Base-by-base conservation (phyloP, 495 filamentous ascomycete genomes). In the Cladorrhinum samala region DNA sequence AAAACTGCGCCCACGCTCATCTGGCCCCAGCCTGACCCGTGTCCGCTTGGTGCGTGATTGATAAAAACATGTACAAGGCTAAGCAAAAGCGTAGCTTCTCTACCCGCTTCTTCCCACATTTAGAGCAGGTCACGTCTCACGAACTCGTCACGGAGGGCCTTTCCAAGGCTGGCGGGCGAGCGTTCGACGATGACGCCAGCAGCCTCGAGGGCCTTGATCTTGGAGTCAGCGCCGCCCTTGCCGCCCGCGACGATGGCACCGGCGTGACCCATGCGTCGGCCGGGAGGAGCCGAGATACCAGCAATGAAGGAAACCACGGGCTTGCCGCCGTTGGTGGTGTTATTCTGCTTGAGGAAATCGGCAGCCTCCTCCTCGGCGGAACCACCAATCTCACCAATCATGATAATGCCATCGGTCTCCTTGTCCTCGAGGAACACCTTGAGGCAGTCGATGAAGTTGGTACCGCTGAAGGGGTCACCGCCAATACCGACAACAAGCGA, bases 331-430 rank as follows among this genome's bases (percentile, higher is more conserved):
- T 94, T 89, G 69, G 79, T 73, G 49, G 83, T 87, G 79, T 97
- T 97, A 74, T 95, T 80, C 63, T 78, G 77, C 79, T 86, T 91
- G 68, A 97, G 77, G 80, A 91, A 98, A 58, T 98, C 93, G 60
- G 66, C 95, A 18, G 91, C 91, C 57, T 98, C 94, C 75, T 98
- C 93, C 76, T 98, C 93, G 46, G 93, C 93, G 46, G 87, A 88
- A 57, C 93, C 93, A 71, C 93, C 93, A 65, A 98, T 97, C 78
- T 98, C 93, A 70, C 93, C 93, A 68, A 98, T 97, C 93, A 98
- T 96, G 77, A 98, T 96, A 66, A 98, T 97, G 71, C 93, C 93
- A 65, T 98, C 94, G 39, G 93, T 98, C 72, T 95, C 91, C 66
- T 86, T 81, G 72, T 98, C 94, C 70, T 93, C 78, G 58, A 97